Evolutionary conservation across 1,284 basidiomycete species (phyloP).

Genomic region (Boletellus sp.): DNA sequence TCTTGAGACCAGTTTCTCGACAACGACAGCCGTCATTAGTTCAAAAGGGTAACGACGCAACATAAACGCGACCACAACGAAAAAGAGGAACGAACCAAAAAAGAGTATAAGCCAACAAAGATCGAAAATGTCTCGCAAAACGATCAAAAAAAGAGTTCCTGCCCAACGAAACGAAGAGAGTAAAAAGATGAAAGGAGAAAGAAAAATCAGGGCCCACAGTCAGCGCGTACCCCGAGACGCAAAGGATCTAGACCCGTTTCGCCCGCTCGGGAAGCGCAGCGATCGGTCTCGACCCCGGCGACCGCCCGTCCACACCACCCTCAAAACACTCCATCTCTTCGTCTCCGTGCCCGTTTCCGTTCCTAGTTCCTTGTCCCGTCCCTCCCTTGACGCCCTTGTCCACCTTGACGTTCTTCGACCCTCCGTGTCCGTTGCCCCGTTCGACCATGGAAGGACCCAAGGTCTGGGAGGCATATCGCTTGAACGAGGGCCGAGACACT

Average conservation of each 20-base stretch:
- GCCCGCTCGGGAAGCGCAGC: conserved; percentile 33
- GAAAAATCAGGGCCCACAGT: too few relatives aligned
- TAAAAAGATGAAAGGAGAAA: not conserved
- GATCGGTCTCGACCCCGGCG: conserved; percentile 26
- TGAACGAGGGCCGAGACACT: conserved; percentile 57
- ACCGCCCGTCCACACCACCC: conserved; percentile 1
- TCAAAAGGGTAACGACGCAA: too few relatives aligned
- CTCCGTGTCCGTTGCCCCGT: conserved; percentile 21
- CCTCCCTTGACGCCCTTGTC: conserved; percentile 5
- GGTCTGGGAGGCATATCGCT: conserved; percentile 68
- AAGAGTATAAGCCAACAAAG: not conserved
- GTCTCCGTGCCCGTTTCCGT: not conserved
- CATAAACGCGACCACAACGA: too few relatives aligned
- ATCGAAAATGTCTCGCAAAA: too few relatives aligned
- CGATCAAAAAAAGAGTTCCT: conserved; percentile 2
- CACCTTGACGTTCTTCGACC: conserved; percentile 16
- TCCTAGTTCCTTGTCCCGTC: not conserved
- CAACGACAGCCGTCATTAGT: too few relatives aligned
- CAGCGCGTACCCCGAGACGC: not conserved
- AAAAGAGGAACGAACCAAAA: not conserved
- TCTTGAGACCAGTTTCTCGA: too few relatives aligned
- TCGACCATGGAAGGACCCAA: conserved; percentile 51
- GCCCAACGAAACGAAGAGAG: not conserved
- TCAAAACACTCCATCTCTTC: not conserved
- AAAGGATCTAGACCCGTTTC: conserved; percentile 19